Evolutionary conservation across 768 basidiomycete genomes (phyloP).

Genomic region (Tulasnella sp.): DNA sequence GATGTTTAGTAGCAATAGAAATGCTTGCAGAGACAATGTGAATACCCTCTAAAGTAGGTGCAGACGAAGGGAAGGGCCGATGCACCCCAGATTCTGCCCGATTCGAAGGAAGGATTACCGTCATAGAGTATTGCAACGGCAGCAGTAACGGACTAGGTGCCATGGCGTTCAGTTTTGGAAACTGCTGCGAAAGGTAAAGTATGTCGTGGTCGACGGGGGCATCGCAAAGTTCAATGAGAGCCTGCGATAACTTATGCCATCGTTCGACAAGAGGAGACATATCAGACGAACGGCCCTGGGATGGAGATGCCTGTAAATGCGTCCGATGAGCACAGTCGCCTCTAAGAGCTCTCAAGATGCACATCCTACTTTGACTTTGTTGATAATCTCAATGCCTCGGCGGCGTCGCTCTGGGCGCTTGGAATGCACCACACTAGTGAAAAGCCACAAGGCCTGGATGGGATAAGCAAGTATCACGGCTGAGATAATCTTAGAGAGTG

Average conservation of each 20-base stretch:
- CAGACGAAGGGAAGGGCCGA: slow-evolving; percentile 76
- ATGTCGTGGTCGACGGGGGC: slow-evolving; percentile 50
- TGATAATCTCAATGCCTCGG: slow-evolving; percentile 63
- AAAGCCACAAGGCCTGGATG: slow-evolving; percentile 90
- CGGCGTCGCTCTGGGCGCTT: slow-evolving; percentile 62
- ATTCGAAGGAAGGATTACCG: slow-evolving; percentile 80
- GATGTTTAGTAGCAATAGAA: background rate
- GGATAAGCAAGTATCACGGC: slow-evolving; percentile 82
- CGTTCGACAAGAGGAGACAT: slow-evolving; percentile 54
- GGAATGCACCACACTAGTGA: slow-evolving; percentile 85
- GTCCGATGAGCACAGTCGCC: background rate
- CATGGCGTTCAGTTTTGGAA: slow-evolving; percentile 56
- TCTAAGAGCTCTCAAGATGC: background rate
- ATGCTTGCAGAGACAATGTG: background rate
- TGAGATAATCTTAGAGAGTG: slow-evolving; percentile 68
- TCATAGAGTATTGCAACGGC: slow-evolving; percentile 91
- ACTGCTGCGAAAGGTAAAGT: slow-evolving; percentile 56
- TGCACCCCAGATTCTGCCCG: slow-evolving; percentile 59
- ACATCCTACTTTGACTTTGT: slow-evolving; percentile 58
- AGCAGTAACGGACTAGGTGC: slow-evolving; percentile 76
- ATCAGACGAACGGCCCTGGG: slow-evolving; percentile 10
- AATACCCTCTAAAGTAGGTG: slow-evolving; percentile 78
- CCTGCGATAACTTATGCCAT: slow-evolving; percentile 65
- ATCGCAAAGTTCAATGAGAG: slow-evolving; percentile 70
- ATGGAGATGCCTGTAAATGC: background rate